Conservation (phyloP, 1,284 basidiomycete species). For the Termitomyces sp. region DNA sequence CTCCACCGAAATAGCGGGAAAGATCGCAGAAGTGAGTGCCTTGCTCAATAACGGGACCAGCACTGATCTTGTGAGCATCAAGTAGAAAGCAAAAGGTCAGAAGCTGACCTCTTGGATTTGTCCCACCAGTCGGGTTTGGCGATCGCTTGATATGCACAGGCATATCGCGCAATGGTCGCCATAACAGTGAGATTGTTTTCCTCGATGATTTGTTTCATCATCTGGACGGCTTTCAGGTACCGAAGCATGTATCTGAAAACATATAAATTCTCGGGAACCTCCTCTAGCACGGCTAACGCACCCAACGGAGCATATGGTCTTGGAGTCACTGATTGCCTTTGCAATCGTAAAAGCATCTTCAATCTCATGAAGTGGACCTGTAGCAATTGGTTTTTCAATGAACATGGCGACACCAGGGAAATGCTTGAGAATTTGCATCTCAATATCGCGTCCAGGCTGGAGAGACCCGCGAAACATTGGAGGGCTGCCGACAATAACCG, state of each 20-base stretch:
- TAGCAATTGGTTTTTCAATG: slow-evolving; percentile 92
- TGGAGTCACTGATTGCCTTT: slow-evolving; percentile 60
- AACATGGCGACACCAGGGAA: slow-evolving; percentile 93
- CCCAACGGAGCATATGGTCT: slow-evolving; percentile 88
- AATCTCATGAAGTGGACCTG: slow-evolving; percentile 72
- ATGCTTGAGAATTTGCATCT: slow-evolving; percentile 83
- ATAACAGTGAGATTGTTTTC: slow-evolving; percentile 97
- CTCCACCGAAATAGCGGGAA: slow-evolving; percentile 97
- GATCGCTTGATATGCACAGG: slow-evolving; percentile 88
- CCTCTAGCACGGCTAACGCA: slow-evolving; percentile 28
- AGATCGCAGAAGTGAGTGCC: slow-evolving; percentile 91
- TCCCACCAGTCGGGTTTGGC: slow-evolving; percentile 97
- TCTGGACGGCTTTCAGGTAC: slow-evolving; percentile 92
- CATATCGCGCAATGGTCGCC: slow-evolving; percentile 94
- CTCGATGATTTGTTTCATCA: slow-evolving; percentile 96
- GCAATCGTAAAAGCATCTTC: slow-evolving; percentile 64
- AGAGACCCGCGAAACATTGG: slow-evolving; percentile 89
- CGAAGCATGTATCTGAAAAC: slow-evolving; percentile 77
- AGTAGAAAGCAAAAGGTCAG: not conserved
- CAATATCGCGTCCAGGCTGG: slow-evolving; percentile 80
- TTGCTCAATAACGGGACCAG: slow-evolving; percentile 93
- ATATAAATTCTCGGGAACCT: not conserved
- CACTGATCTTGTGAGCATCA: slow-evolving; percentile 36
- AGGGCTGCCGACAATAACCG: slow-evolving; percentile 88
- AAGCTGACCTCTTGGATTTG: slow-evolving; percentile 73